Evolutionary conservation across 495 filamentous ascomycete genomes (phyloP).

Genomic region (Parathielavia appendiculata): DNA sequence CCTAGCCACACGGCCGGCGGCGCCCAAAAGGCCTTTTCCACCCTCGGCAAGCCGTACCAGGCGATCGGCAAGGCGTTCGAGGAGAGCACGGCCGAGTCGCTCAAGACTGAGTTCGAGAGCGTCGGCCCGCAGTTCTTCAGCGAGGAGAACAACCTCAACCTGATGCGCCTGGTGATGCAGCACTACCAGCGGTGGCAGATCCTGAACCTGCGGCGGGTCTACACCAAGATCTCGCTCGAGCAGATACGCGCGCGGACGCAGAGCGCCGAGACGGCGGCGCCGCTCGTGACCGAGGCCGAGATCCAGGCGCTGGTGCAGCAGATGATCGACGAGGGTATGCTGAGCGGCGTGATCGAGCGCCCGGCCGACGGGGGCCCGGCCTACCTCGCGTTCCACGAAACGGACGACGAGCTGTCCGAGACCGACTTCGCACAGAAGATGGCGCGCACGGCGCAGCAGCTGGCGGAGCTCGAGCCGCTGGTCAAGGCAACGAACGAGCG

Average conservation of each 20-base stretch:
- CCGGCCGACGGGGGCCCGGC: slow-evolving; percentile 35
- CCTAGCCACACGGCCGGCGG: slow-evolving; percentile 35
- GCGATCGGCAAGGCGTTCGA: slow-evolving; percentile 64
- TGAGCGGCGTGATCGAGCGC: slow-evolving; percentile 50
- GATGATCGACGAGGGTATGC: slow-evolving; percentile 54
- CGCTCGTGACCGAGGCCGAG: slow-evolving; percentile 48
- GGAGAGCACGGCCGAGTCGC: slow-evolving; percentile 47
- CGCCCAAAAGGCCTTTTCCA: slow-evolving; percentile 53
- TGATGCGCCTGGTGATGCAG: slow-evolving; percentile 45
- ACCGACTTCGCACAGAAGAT: slow-evolving; percentile 43
- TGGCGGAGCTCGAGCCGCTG: slow-evolving; percentile 41
- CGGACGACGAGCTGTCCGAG: slow-evolving; percentile 40
- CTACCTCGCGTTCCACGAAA: slow-evolving; percentile 38
- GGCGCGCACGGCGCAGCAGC: slow-evolving; percentile 33
- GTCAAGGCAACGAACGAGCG: slow-evolving; percentile 49
- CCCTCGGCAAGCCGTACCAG: slow-evolving; percentile 64
- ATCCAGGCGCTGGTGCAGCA: slow-evolving; percentile 44
- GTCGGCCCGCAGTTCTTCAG: slow-evolving; percentile 53
- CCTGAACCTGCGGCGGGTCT: slow-evolving; percentile 40
- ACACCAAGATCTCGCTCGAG: slow-evolving; percentile 48
- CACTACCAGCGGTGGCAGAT: slow-evolving; percentile 50
- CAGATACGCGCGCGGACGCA: slow-evolving; percentile 46
- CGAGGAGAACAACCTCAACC: slow-evolving; percentile 47
- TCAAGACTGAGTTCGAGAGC: slow-evolving; percentile 55
- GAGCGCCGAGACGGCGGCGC: slow-evolving; percentile 44